Evolutionary conservation across 306 rosid genomes (phyloP), one percentile per base, ranked within the genome.

Genomic region (Vigna trinervia): DNA sequence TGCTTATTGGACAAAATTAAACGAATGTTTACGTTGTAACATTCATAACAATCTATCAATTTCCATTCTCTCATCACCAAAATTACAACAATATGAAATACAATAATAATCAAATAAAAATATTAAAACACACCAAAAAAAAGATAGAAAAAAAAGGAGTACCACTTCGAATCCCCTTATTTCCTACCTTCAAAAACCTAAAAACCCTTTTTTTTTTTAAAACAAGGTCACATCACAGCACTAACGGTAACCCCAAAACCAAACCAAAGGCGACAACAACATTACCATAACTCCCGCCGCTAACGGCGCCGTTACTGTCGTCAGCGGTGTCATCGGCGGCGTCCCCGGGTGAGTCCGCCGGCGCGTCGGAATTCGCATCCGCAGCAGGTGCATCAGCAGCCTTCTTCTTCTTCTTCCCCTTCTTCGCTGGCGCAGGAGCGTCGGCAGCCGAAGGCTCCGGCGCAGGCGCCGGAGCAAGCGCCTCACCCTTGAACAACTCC

Each of bases 281-380:
- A 3, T 38, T 60, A 41, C 67, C 39, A 56, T 20, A 45, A 66
- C 84, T 80, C 45, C 79, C 71, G 30, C 13, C 60, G 14, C 12
- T 12, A 58, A 78, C 81, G 51, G 82, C 86, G 43, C 70, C 77
- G 75, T 57, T 84, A 54, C 45, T 80, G 7, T 81, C 87, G 2
- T 86, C 96, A 1, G 89, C 89, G n/a, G 81, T 79, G 62, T 63
- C 74, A 82, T 94, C 97, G 0, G 92, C 94, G 3, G 87, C 74
- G 4, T 85, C 91, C 0, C 8, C 86, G 15, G 88, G 88, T 3
- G 88, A 82, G 19, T 85, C 88, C 5, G 89, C 89, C 0, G 89
- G 89, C 1, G 88, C 15, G 5, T 84, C 84, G 1, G 82, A 77
- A 13, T 1, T 12, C 4, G 12, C 30, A 2, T 45, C 82, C 0